A percentile compares a stretch with the other conserved stretches of the same genome.
Evolutionary conservation across 352 stramenopile species (phyloP).

Genomic region (Phytophthora kernoviae): DNA sequence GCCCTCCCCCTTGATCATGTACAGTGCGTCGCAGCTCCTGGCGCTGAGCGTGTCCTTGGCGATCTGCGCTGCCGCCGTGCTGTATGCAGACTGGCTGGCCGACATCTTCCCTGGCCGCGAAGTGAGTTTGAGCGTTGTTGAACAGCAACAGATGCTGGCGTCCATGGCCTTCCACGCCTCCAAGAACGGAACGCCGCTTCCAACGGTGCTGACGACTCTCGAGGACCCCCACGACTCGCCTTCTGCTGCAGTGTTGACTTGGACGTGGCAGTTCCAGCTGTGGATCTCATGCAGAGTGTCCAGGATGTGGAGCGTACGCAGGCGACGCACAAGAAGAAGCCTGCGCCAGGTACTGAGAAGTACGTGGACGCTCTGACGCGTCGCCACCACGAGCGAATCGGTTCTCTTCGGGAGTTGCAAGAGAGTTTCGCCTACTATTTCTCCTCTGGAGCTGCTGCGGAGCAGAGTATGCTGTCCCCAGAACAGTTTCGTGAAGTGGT

Average conservation of each 20-base stretch:
- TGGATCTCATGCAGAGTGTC: constrained; percentile 74
- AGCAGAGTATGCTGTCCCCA: constrained; percentile 83
- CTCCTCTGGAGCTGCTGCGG: constrained; percentile 70
- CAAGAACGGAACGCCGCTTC: constrained; percentile 21
- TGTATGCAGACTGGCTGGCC: constrained; percentile 69
- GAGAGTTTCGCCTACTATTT: constrained; percentile 90
- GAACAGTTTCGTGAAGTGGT: constrained; percentile 81
- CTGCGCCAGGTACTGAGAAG: constrained; percentile 12
- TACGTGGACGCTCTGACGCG: constrained; percentile 30
- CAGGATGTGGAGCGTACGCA: constrained; percentile 49
- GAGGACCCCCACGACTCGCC: constrained; percentile 49
- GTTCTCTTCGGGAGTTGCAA: constrained; percentile 59
- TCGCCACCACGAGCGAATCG: constrained; percentile 79
- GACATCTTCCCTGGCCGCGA: constrained; percentile 46
- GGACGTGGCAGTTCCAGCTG: constrained; percentile 76
- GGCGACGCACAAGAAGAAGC: constrained; percentile 39
- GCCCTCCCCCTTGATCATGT: constrained; percentile 37
- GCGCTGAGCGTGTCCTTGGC: constrained; percentile 58
- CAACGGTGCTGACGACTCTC: constrained; percentile 4
- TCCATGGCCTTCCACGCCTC: constrained; percentile 68
- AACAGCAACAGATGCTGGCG: constrained; percentile 72
- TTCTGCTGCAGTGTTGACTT: constrained; percentile 87
- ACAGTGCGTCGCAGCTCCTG: constrained; percentile 66
- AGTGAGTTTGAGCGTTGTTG: constrained; percentile 36
- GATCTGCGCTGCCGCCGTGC: constrained; percentile 50